A percentile compares a stretch with the other conserved stretches of the same genome.
These are phyloP conservation scores for Chytridiales sp. DNA, from an alignment of 371 early-diverging fungal species.

Conservation along the genomic window DNA sequence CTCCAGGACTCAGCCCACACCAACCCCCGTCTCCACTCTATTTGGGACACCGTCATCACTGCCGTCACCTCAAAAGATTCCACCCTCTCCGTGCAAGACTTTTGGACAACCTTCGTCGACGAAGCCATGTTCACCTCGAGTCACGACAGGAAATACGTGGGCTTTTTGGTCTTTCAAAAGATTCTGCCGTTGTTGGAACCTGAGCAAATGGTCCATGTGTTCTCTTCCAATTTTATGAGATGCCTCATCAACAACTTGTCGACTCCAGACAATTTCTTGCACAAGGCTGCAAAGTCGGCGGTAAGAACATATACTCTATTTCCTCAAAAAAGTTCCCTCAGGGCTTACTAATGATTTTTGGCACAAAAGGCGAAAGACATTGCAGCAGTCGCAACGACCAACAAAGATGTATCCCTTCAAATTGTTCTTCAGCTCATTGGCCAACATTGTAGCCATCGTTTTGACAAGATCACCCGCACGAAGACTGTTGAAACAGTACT, in stretches of 20 bases:
- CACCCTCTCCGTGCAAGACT: constrained; percentile 56
- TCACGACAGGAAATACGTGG: constrained; percentile 86
- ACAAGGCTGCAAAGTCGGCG: constrained; percentile 74
- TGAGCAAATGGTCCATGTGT: constrained; percentile 59
- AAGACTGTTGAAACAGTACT: constrained; percentile 76
- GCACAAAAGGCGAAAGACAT: constrained; percentile 35
- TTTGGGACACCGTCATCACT: constrained; percentile 62
- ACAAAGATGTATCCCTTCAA: constrained; percentile 61
- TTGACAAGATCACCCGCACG: constrained; percentile 72
- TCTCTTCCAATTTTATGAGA: constrained; percentile 80
- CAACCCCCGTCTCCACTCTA: constrained; percentile 74
- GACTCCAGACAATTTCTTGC: constrained; percentile 65
- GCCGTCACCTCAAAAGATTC: constrained; percentile 12
- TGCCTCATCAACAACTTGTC: constrained; percentile 79
- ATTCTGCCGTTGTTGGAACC: constrained; percentile 58
- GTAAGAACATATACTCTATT: no score
- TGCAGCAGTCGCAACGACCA: constrained; percentile 33
- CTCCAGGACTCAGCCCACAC: constrained; percentile 53
- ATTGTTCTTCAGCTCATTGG: constrained; percentile 73
- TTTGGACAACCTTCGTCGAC: constrained; percentile 67
- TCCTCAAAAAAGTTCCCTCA: no score
- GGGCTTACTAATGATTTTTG: no score
- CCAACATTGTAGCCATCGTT: constrained; percentile 65
- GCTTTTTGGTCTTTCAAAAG: constrained; percentile 76
- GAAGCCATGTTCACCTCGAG: constrained; percentile 73